phyloP scores from a whole-genome alignment of 805 yeast genomes.

The Yamadazyma tumulicola region DNA sequence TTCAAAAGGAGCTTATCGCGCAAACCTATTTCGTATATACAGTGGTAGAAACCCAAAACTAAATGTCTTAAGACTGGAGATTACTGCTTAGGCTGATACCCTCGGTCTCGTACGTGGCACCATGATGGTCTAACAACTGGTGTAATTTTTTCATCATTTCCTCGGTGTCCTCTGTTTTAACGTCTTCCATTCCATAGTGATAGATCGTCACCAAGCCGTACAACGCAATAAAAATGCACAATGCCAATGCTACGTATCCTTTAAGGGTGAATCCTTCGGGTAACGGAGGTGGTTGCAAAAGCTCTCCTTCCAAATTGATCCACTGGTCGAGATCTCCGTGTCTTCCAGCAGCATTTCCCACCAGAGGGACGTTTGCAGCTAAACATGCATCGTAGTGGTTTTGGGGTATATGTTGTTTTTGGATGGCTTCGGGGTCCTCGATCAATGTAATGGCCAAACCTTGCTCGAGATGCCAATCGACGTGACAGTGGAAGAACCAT shows the following conservation, averaged over 20 bases:
- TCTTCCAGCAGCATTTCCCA: constrained; percentile 70
- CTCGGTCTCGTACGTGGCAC: constrained; percentile 14
- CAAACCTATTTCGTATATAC: too few species aligned
- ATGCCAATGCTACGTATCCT: constrained; percentile 61
- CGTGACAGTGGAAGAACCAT: constrained; percentile 98
- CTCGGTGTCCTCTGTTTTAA: constrained; percentile 46
- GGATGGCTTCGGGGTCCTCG: constrained; percentile 79
- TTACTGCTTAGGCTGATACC: constrained; percentile 11
- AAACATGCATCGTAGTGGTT: constrained; percentile 51
- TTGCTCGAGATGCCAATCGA: constrained; percentile 97
- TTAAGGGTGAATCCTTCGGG: constrained; percentile 69
- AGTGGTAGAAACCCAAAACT: too few species aligned
- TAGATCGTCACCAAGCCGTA: constrained; percentile 60
- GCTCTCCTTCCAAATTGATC: constrained; percentile 58
- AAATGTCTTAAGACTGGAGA: too few species aligned
- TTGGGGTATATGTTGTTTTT: constrained; percentile 38
- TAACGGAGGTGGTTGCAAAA: constrained; percentile 55
- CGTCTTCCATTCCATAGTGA: constrained; percentile 64
- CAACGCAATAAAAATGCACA: constrained; percentile 54
- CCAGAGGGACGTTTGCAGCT: constrained; percentile 40
- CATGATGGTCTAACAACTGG: constrained; percentile 26
- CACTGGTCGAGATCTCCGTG: constrained; percentile 40
- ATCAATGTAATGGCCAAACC: constrained; percentile 80
- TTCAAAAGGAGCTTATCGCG: too few species aligned
- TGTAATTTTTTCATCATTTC: constrained; percentile 35